phyloP scores from a whole-genome alignment of 805 yeast genomes.

The Yamadazyma scolyti region DNA sequence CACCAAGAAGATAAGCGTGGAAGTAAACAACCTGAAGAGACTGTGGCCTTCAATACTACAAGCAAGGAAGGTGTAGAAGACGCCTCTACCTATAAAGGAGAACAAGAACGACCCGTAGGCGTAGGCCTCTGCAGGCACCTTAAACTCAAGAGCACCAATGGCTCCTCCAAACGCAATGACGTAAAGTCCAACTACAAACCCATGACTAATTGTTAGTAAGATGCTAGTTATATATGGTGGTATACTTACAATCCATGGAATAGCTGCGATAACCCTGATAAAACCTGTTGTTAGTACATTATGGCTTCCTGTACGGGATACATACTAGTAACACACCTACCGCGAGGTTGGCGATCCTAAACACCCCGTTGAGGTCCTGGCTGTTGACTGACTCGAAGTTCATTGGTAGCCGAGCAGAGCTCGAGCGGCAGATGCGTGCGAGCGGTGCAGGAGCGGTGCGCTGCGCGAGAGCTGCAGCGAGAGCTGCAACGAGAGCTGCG shows the following conservation, averaged over 20 bases:
- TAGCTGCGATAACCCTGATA: conserved; percentile 48
- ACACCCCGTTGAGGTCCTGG: conserved; percentile 40
- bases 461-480: too few species aligned
- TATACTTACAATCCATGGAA: conserved; percentile 45
- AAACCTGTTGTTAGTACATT: conserved; percentile 26
- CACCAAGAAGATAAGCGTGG: conserved; percentile 51
- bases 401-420: too few species aligned
- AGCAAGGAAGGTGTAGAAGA: conserved; percentile 40
- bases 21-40: conserved; percentile 54
- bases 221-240: not conserved
- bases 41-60: conserved; percentile 46
- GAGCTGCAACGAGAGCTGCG: too few species aligned
- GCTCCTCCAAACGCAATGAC: conserved; percentile 52
- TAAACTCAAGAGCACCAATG: conserved; percentile 48
- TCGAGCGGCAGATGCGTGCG: too few species aligned
- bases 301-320: conserved; percentile 12
- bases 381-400: conserved; percentile 10
- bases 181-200: conserved; percentile 56
- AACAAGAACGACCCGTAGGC: conserved; percentile 65
- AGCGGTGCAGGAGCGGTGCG: too few species aligned
- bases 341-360: conserved; percentile 49
- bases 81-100: conserved; percentile 73
- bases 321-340: conserved; percentile 56
- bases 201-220: conserved; percentile 11
- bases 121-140: conserved; percentile 57